Conservation (phyloP, 805 yeast genomes). For the Pichia scutulata region DNA sequence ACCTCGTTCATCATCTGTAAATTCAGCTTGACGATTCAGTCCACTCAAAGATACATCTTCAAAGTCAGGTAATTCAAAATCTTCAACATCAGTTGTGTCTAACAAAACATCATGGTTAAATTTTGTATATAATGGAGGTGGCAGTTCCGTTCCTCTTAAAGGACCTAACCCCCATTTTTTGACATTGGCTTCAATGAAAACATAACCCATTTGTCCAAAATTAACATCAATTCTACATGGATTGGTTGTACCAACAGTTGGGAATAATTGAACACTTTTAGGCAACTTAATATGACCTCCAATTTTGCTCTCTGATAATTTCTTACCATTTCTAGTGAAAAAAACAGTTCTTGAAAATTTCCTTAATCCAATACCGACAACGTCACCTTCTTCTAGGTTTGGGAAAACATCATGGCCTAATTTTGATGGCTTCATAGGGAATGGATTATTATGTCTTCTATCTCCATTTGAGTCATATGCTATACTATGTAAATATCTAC, state of each 20-base stretch:
- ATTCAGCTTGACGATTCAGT: conserved; percentile 4
- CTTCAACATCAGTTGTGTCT: conserved; percentile 49
- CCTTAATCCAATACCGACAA: conserved; percentile 85
- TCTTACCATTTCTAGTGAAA: conserved; percentile 92
- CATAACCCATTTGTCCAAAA: conserved; percentile 87
- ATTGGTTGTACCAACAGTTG: conserved; percentile 73
- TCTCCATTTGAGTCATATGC: conserved; percentile 85
- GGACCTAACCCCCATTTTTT: conserved; percentile 97
- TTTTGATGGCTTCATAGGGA: conserved; percentile 24
- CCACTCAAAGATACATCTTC: conserved; percentile 31
- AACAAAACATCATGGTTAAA: conserved; percentile 71
- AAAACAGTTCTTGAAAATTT: conserved; percentile 79
- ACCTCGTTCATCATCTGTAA: conserved; percentile 8
- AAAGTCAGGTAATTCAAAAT: conserved; percentile 51
- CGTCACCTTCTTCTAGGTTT: conserved; percentile 69
- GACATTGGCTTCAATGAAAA: conserved; percentile 85
- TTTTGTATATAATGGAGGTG: conserved; percentile 88
- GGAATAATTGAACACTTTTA: conserved; percentile 64
- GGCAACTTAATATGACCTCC: conserved; percentile 75
- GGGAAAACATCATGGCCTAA: conserved; percentile 35
- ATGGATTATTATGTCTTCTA: conserved; percentile 75
- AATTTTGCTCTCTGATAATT: conserved; percentile 68
- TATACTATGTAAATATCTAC: conserved; percentile 76
- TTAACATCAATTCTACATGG: conserved; percentile 82
- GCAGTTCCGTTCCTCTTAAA: conserved; percentile 75